Evolutionary conservation across 306 rosid genomes (phyloP).

Genomic region (Fragaria vesca): DNA sequence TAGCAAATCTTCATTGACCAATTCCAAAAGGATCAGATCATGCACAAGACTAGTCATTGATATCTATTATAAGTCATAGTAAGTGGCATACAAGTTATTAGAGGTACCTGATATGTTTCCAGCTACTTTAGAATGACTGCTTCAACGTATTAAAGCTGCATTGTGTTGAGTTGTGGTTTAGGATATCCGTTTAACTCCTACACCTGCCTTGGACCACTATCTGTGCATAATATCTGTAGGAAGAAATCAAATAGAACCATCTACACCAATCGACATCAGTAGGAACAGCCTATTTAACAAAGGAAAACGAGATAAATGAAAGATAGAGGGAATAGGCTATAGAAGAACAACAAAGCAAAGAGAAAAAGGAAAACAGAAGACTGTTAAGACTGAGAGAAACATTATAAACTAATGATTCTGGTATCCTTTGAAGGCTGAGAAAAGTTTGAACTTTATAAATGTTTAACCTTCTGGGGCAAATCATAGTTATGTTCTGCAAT

Average conservation of each 20-base stretch:
- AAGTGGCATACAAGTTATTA: conserved; percentile 6
- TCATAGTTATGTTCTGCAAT: conserved; percentile 34
- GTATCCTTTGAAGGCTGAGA: conserved; percentile 17
- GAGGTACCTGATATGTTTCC: neutral
- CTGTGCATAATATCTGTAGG: neutral
- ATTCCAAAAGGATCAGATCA: neutral
- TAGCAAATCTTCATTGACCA: neutral
- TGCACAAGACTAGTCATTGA: conserved; percentile 3
- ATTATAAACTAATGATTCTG: neutral
- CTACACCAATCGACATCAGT: neutral
- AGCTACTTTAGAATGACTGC: conserved; percentile 9
- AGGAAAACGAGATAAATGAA: neutral
- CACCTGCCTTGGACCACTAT: conserved; percentile 1
- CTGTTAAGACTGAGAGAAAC: neutral
- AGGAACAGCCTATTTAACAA: neutral
- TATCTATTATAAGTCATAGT: neutral
- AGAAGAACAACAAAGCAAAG: neutral
- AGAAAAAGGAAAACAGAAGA: neutral
- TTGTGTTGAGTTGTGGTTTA: neutral
- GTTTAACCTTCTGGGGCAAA: conserved; percentile 9
- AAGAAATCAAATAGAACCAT: neutral
- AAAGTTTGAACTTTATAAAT: neutral
- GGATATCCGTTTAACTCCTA: neutral
- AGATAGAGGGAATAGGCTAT: neutral
- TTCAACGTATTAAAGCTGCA: conserved; percentile 1